A percentile compares a stretch with the other conserved stretches of the same genome.
Conservation (phyloP, 1,284 basidiomycete species). For the Golubevia sp. region DNA sequence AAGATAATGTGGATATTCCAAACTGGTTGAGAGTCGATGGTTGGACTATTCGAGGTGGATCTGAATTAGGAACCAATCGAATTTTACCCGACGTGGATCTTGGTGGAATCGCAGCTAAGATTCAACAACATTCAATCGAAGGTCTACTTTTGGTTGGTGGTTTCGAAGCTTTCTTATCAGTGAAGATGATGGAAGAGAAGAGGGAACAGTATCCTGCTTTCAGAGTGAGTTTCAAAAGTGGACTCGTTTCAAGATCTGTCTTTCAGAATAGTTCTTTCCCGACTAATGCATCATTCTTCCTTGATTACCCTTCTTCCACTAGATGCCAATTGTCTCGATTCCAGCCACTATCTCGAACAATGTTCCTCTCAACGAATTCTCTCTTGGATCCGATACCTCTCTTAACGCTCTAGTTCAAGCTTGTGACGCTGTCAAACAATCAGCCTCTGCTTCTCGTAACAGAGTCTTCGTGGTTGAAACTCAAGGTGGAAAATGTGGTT, state of each 20-base stretch:
- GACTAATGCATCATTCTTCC: not conserved
- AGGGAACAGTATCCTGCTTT: constrained; percentile 84
- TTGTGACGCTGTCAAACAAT: constrained; percentile 97
- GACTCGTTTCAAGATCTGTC: not conserved
- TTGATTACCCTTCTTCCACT: not conserved
- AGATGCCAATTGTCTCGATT: constrained; percentile 49
- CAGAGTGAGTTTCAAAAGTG: constrained; percentile 67
- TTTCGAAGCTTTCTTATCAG: constrained; percentile 87
- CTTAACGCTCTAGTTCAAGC: constrained; percentile 96
- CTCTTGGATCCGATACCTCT: constrained; percentile 90
- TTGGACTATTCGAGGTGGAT: constrained; percentile 96
- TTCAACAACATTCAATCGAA: constrained; percentile 84
- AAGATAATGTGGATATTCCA: constrained; percentile 82
- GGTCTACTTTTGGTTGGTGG: constrained; percentile 89
- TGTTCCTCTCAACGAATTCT: constrained; percentile 94
- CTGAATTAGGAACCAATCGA: constrained; percentile 95
- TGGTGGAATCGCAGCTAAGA: constrained; percentile 78
- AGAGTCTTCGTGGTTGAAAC: constrained; percentile 97
- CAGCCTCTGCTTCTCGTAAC: constrained; percentile 90
- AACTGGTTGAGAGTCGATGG: constrained; percentile 97
- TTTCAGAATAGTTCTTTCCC: not conserved
- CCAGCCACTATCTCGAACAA: constrained; percentile 94
- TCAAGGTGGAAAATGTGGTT: constrained; percentile 94
- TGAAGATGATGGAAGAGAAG: constrained; percentile 78
- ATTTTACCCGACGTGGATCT: constrained; percentile 82